A percentile compares a stretch with the other conserved stretches of the same genome.
Evolutionary conservation across 805 yeast genomes (phyloP).

Genomic region (Wickerhamiella spandovensis): DNA sequence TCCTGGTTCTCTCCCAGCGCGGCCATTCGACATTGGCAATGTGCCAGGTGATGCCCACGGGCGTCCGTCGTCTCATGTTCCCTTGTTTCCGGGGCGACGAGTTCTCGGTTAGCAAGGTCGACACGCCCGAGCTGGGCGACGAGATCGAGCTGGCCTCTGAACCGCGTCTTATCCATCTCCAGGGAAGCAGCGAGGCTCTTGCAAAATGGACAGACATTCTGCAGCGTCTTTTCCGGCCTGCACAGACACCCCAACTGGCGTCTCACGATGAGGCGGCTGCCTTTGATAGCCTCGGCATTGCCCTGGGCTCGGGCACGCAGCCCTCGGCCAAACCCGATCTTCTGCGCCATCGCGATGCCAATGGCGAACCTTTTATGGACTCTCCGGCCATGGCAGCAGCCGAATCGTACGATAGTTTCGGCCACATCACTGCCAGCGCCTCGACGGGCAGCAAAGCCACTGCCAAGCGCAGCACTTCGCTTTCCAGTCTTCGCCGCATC

Average conservation of each 20-base stretch:
- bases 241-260: neutral
- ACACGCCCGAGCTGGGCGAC: conserved; percentile 2
- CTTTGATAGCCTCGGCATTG: neutral
- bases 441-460: neutral
- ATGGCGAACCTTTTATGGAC: neutral
- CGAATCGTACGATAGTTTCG: conserved; percentile 1
- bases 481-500: neutral
- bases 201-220: neutral
- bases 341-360: neutral
- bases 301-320: neutral
- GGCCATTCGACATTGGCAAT: conserved; percentile 5
- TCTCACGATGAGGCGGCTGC: neutral
- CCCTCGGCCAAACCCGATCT: neutral
- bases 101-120: conserved; percentile 1
- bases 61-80: conserved; percentile 7
- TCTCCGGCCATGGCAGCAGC: neutral
- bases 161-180: neutral
- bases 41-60: conserved; percentile 4
- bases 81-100: conserved; percentile 8
- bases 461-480: neutral
- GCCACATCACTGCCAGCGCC: neutral
- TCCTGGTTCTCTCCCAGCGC: conserved; percentile 3
- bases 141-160: neutral
- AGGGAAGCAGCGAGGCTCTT: neutral
- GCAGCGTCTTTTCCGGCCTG: neutral